Conservation (phyloP, 2,329 filamentous ascomycete genomes). For the Ophiobolus disseminans region DNA sequence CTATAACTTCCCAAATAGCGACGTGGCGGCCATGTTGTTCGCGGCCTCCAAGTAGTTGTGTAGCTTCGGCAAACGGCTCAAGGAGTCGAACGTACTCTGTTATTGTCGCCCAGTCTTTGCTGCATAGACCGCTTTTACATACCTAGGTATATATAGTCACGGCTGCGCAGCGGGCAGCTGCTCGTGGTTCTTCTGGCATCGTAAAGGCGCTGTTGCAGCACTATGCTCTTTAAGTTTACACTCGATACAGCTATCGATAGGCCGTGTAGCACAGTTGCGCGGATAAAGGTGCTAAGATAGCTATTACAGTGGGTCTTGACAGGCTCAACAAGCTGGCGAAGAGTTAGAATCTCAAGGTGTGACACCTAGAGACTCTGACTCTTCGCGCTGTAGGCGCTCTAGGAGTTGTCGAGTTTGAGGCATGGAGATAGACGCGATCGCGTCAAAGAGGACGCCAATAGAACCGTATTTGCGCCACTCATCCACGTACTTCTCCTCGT, state of each 20-base stretch:
- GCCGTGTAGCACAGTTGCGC: neutral
- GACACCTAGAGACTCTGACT: neutral
- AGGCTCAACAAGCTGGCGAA: neutral
- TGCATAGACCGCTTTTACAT: neutral
- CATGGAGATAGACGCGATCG: conserved; percentile 7
- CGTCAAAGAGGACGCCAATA: conserved; percentile 8
- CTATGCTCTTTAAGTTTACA: neutral
- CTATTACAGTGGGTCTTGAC: conserved; percentile 3
- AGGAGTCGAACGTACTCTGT: conserved; percentile 2
- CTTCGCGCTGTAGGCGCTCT: conserved; percentile 1
- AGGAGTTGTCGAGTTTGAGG: conserved; percentile 6
- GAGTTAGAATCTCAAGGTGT: neutral
- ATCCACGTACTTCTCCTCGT: conserved; percentile 3
- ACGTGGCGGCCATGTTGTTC: neutral
- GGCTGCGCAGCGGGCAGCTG: neutral
- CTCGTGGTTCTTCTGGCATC: neutral
- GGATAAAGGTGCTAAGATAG: neutral
- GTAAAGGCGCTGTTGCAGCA: neutral
- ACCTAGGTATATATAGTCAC: conserved; percentile 1
- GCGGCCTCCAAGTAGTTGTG: neutral
- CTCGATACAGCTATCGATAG: neutral
- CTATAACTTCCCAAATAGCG: conserved; percentile 2
- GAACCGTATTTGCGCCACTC: conserved; percentile 7
- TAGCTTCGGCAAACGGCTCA: conserved; percentile 2
- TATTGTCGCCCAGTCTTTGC: conserved; percentile 2